Evolutionary conservation across 441 rosid genomes (phyloP).

Genomic region (Adansonia gregorii): DNA sequence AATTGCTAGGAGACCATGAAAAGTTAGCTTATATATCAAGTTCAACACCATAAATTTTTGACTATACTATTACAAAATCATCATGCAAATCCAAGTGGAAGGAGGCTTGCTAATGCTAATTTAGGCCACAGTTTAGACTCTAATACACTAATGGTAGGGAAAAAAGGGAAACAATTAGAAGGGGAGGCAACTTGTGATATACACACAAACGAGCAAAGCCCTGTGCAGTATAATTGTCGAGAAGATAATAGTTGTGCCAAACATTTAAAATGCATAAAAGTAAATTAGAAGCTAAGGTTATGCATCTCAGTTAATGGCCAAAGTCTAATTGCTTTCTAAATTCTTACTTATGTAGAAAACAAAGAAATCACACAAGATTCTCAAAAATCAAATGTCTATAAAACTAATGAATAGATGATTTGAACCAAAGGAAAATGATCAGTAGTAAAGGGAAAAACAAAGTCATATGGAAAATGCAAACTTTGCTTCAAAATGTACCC

Average conservation of each 20-base stretch:
- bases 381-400: background rate
- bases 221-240: background rate
- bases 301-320: background rate
- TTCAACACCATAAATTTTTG: too few relatives aligned
- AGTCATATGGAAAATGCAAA: slow-evolving; percentile 3
- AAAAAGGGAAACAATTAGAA: background rate
- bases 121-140: background rate
- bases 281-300: background rate
- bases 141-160: background rate
- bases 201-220: slow-evolving; percentile 14
- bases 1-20: too few relatives aligned
- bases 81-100: too few relatives aligned
- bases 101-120: background rate
- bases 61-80: too few relatives aligned
- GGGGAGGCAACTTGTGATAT: background rate
- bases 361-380: background rate
- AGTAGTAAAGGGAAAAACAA: background rate
- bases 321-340: background rate
- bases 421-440: background rate
- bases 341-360: background rate
- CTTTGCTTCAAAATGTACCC: background rate
- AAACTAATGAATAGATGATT: slow-evolving; percentile 1
- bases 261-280: background rate
- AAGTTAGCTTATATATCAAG: too few relatives aligned
- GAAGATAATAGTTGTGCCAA: background rate